phyloP scores from a whole-genome alignment of 2,329 filamentous ascomycete species.

The Alternaria gaisen region DNA sequence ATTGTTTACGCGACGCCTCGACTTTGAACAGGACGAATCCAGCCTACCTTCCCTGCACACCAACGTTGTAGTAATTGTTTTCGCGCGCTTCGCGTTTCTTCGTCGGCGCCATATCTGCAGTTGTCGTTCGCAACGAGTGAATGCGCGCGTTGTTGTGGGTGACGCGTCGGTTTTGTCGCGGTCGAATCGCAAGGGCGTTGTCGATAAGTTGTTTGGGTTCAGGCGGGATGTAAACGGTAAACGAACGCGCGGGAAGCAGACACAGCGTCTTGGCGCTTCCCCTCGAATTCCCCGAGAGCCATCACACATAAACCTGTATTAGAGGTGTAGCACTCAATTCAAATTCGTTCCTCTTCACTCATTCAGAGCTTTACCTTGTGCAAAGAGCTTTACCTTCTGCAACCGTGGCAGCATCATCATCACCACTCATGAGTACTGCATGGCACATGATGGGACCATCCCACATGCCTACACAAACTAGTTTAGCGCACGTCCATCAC shows the following conservation, averaged over 20 bases:
- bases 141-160: constrained; percentile 28
- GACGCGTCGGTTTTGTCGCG: constrained; percentile 20
- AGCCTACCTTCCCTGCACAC: constrained; percentile 51
- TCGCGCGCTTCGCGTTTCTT: constrained; percentile 51
- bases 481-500: constrained; percentile 27
- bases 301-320: background rate
- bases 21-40: background rate
- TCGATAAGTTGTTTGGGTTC: constrained; percentile 34
- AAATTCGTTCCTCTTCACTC: background rate
- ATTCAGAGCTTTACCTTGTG: background rate
- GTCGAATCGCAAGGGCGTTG: constrained; percentile 8
- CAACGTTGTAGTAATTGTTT: constrained; percentile 52
- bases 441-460: constrained; percentile 9
- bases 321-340: background rate
- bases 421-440: constrained; percentile 17
- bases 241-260: constrained; percentile 11
- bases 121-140: background rate
- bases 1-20: constrained; percentile 10
- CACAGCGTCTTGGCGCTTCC: constrained; percentile 16
- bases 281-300: background rate
- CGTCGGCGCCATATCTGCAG: constrained; percentile 42
- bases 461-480: constrained; percentile 3
- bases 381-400: no score
- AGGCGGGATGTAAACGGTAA: constrained; percentile 26
- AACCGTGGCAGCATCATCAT: background rate